Evolutionary conservation across 2,329 filamentous ascomycete species (phyloP).

Genomic region (Lasiodiplodia gonubiensis): DNA sequence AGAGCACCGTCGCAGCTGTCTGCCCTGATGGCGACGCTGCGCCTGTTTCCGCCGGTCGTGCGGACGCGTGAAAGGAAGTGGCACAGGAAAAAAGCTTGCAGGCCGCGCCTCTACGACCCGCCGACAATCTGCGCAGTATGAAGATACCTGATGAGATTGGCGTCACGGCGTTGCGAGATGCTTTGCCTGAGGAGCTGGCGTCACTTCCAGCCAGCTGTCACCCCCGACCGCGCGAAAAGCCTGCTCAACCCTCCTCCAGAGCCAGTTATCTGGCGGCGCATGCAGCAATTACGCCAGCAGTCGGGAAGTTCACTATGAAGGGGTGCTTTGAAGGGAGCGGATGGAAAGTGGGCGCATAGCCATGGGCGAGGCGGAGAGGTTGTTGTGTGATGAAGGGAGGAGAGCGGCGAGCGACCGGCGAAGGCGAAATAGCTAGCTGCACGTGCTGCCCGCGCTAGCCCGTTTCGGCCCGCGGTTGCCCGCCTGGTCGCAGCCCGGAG

Average conservation of each 20-base stretch:
- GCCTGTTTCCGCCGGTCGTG: conserved; percentile 23
- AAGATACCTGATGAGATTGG: conserved; percentile 25
- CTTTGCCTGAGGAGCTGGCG: conserved; percentile 27
- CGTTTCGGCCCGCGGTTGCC: neutral
- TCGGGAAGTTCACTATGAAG: conserved; percentile 29
- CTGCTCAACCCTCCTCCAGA: conserved; percentile 25
- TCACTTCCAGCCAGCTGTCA: conserved; percentile 27
- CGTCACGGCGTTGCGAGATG: conserved; percentile 27
- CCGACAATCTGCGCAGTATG: conserved; percentile 22
- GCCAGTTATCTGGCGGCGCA: conserved; percentile 31
- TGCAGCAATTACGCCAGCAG: conserved; percentile 26
- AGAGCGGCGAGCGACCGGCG: conserved; percentile 31
- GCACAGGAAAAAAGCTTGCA: conserved; percentile 25
- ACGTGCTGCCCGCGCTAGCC: conserved; percentile 26
- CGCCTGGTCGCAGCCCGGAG: conserved; percentile 8
- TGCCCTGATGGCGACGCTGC: conserved; percentile 15
- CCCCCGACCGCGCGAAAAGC: conserved; percentile 28
- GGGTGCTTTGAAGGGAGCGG: conserved; percentile 37
- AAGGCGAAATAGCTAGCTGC: conserved; percentile 26
- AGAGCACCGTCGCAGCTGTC: conserved; percentile 24
- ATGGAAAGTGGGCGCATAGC: conserved; percentile 33
- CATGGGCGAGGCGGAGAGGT: conserved; percentile 30
- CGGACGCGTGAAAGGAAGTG: conserved; percentile 19
- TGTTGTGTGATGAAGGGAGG: conserved; percentile 31
- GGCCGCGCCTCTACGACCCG: conserved; percentile 16